Evolutionary conservation across 2,329 filamentous ascomycete species (phyloP).

Genomic region (Pseudogymnoascus sp.): DNA sequence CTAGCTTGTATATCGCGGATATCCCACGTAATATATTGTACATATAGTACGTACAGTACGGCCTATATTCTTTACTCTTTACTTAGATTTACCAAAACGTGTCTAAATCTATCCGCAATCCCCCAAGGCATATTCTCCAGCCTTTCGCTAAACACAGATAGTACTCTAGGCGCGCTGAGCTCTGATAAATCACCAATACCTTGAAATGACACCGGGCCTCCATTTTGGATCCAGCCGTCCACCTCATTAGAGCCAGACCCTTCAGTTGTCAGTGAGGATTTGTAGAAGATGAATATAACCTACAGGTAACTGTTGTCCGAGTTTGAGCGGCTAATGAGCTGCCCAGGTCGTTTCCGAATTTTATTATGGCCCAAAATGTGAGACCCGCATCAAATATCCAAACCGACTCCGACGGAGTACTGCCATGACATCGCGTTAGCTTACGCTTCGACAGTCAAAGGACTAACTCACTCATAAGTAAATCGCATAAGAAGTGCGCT

Average conservation of each 20-base stretch:
- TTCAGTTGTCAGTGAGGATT: conserved; percentile 4
- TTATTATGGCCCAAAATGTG: conserved; percentile 15
- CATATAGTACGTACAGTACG: not conserved
- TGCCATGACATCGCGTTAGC: not conserved
- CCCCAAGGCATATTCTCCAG: conserved; percentile 15
- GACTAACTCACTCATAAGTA: conserved; percentile 14
- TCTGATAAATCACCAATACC: conserved; percentile 14
- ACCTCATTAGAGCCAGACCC: conserved; percentile 15
- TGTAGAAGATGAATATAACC: not conserved
- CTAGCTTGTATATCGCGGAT: not conserved
- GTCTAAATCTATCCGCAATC: conserved; percentile 12
- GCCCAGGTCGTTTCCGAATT: conserved; percentile 11
- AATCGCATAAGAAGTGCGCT: conserved; percentile 14
- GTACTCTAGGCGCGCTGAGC: conserved; percentile 11
- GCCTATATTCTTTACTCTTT: conserved; percentile 9
- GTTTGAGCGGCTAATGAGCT: not conserved
- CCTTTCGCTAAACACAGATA: conserved; percentile 14
- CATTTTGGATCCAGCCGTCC: conserved; percentile 13
- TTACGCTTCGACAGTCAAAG: not conserved
- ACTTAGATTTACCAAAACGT: conserved; percentile 14
- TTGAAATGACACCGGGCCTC: conserved; percentile 14
- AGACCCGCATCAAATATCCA: conserved; percentile 14
- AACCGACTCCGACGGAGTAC: conserved; percentile 13
- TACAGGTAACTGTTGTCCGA: conserved; percentile 13
- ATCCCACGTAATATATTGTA: not conserved